Conservation (phyloP, 768 basidiomycete species). For the Pulveroboletus ravenelii region DNA sequence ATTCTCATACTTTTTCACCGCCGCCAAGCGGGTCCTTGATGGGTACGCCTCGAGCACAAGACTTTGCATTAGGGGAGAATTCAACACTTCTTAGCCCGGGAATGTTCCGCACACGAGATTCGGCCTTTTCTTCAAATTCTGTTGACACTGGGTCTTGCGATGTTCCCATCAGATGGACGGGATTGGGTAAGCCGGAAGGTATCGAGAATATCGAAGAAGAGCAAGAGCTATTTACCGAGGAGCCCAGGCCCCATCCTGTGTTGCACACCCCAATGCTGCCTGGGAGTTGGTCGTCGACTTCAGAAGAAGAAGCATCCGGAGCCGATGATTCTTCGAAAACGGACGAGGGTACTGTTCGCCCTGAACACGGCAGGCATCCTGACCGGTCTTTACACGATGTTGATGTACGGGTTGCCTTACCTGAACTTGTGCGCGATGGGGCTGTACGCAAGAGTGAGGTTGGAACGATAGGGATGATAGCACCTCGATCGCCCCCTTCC, state of each 20-base stretch:
- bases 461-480: constrained; percentile 51
- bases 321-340: constrained; percentile 21
- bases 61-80: constrained; percentile 21
- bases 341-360: constrained; percentile 24
- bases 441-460: constrained; percentile 58
- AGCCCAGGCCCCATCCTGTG: constrained; percentile 18
- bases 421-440: constrained; percentile 45
- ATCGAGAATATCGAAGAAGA: constrained; percentile 36
- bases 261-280: constrained; percentile 40
- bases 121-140: constrained; percentile 50
- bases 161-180: constrained; percentile 62
- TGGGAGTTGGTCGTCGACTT: constrained; percentile 52
- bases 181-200: constrained; percentile 37
- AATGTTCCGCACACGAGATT: constrained; percentile 57
- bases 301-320: constrained; percentile 46
- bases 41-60: constrained; percentile 18
- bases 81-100: constrained; percentile 48
- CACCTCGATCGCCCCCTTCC: constrained; percentile 26
- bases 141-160: constrained; percentile 42
- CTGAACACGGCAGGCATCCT: constrained; percentile 25
- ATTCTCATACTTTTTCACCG: constrained; percentile 22
- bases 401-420: constrained; percentile 46
- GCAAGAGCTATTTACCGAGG: constrained; percentile 26
- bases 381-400: constrained; percentile 46
- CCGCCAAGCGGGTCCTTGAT: constrained; percentile 14